A percentile compares a stretch with the other conserved stretches of the same genome.
These are phyloP conservation scores for Amaranthus tricolor DNA, from an alignment of 179 eudicot species.

Conservation along the genomic window DNA sequence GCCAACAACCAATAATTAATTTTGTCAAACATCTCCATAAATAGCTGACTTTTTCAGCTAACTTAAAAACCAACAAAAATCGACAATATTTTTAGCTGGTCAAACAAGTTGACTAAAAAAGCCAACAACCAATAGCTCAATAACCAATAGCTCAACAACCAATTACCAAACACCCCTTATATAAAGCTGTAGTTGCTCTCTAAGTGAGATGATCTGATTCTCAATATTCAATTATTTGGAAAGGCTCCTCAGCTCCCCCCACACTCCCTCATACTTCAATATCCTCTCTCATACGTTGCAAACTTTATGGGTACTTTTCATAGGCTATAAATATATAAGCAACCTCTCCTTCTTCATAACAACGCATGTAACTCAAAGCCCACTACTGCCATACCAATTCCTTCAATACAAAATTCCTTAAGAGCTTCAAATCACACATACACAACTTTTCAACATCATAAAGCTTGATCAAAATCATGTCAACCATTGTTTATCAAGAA, in stretches of 20 bases:
- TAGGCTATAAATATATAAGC: conserved; percentile 25
- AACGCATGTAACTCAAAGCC: conserved; percentile 1
- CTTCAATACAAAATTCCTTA: neutral
- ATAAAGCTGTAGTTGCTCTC: too few relatives aligned
- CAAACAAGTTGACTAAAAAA: too few relatives aligned
- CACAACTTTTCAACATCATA: neutral
- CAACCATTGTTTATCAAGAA: conserved; percentile 53
- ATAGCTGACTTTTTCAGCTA: too few relatives aligned
- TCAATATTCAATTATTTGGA: too few relatives aligned
- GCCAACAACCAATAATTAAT: too few relatives aligned
- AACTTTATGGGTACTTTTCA: conserved; percentile 21
- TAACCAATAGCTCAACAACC: too few relatives aligned
- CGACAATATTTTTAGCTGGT: too few relatives aligned
- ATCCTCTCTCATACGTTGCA: conserved; percentile 35
- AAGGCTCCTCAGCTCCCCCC: conserved; percentile 6
- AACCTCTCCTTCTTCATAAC: conserved; percentile 10
- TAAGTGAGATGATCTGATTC: too few relatives aligned
- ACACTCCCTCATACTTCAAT: conserved; percentile 11
- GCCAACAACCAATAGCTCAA: too few relatives aligned
- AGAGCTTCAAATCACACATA: neutral
- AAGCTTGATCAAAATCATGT: conserved; percentile 35
- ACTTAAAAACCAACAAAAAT: too few relatives aligned
- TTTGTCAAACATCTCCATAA: too few relatives aligned
- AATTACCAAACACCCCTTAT: too few relatives aligned
- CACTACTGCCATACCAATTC: neutral